These are phyloP conservation scores for Ceratocystis variospora DNA, from an alignment of 2,329 filamentous ascomycete species.

Conservation along the genomic window DNA sequence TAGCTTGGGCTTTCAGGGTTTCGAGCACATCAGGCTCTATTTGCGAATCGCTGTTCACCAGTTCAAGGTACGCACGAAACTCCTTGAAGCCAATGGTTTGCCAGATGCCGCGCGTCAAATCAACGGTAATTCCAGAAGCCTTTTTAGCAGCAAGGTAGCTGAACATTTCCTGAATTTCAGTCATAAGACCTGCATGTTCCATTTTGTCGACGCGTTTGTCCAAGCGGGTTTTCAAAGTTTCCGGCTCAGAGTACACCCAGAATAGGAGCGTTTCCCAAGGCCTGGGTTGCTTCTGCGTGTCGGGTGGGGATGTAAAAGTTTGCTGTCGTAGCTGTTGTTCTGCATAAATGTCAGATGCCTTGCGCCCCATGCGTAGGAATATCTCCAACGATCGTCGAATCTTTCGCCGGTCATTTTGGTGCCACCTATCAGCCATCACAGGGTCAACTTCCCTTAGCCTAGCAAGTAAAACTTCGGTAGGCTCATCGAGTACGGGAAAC, in stretches of 20 bases:
- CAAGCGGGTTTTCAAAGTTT: slow-evolving; percentile 54
- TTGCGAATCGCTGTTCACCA: slow-evolving; percentile 26
- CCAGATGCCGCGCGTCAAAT: slow-evolving; percentile 78
- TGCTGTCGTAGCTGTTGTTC: slow-evolving; percentile 41
- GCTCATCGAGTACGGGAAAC: slow-evolving; percentile 57
- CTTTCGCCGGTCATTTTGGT: slow-evolving; percentile 82
- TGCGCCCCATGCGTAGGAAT: slow-evolving; percentile 65
- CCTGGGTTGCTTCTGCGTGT: background rate
- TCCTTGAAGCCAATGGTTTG: slow-evolving; percentile 95
- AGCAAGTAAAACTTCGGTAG: slow-evolving; percentile 57
- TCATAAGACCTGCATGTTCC: slow-evolving; percentile 44
- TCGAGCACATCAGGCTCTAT: slow-evolving; percentile 31
- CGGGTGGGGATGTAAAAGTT: background rate
- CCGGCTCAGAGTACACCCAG: slow-evolving; percentile 69
- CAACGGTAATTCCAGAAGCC: slow-evolving; percentile 40
- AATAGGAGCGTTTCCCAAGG: slow-evolving; percentile 54
- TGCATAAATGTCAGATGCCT: slow-evolving; percentile 73
- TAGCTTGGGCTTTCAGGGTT: slow-evolving; percentile 41
- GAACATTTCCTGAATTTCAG: slow-evolving; percentile 36
- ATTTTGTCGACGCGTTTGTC: slow-evolving; percentile 72
- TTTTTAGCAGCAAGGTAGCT: slow-evolving; percentile 27
- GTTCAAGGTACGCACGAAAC: slow-evolving; percentile 56
- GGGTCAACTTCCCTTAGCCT: slow-evolving; percentile 73
- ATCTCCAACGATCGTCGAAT: slow-evolving; percentile 85
- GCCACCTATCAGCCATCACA: slow-evolving; percentile 79